Conservation (phyloP, 352 stramenopile species). For the Globisporangium middletonii region DNA sequence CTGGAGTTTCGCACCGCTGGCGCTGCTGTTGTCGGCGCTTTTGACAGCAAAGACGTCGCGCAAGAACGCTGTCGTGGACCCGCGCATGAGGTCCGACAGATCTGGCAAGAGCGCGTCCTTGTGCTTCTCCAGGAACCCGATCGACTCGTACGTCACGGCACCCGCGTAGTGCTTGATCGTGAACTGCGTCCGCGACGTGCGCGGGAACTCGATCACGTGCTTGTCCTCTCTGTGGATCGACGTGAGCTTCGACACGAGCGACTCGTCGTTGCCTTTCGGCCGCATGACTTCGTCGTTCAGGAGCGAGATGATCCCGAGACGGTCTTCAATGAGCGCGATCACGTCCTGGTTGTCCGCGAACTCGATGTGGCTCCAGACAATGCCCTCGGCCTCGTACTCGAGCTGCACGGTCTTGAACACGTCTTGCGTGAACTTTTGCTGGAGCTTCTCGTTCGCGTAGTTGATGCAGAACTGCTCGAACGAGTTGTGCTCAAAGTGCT, state of each 20-base stretch:
- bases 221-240: slow-evolving; percentile 44
- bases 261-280: slow-evolving; percentile 82
- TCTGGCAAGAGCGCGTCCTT: slow-evolving; percentile 91
- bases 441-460: slow-evolving; percentile 90
- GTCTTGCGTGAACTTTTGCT: slow-evolving; percentile 90
- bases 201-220: slow-evolving; percentile 78
- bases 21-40: neutral
- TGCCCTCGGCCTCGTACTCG: slow-evolving; percentile 87
- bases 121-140: slow-evolving; percentile 94
- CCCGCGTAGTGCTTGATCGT: slow-evolving; percentile 91
- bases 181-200: slow-evolving; percentile 88
- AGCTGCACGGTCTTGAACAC: slow-evolving; percentile 88
- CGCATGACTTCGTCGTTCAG: slow-evolving; percentile 88
- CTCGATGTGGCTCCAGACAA: slow-evolving; percentile 92
- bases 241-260: slow-evolving; percentile 68
- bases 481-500: slow-evolving; percentile 92
- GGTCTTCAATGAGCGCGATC: slow-evolving; percentile 82
- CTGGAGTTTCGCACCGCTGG: neutral
- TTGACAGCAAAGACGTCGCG: slow-evolving; percentile 46
- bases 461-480: slow-evolving; percentile 95
- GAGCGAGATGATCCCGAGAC: slow-evolving; percentile 85
- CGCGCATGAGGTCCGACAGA: slow-evolving; percentile 74
- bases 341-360: slow-evolving; percentile 89
- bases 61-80: slow-evolving; percentile 40
- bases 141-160: slow-evolving; percentile 86